These are phyloP conservation scores for Gillenia trifoliata DNA, from an alignment of 306 rosid genomes.

Conservation along the genomic window DNA sequence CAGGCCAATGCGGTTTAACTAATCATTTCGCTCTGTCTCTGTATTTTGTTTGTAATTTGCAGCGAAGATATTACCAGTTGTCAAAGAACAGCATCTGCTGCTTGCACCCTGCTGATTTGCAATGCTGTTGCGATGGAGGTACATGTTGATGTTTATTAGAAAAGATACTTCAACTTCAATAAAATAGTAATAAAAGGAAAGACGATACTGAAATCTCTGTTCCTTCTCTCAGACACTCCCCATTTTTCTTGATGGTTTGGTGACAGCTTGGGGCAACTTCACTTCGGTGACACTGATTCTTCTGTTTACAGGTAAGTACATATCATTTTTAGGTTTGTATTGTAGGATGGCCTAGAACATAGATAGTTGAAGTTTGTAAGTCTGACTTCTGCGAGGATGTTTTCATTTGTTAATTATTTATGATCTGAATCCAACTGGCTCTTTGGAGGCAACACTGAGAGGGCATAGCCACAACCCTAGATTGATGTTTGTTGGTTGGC, in stretches of 20 bases:
- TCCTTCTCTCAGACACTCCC: constrained; percentile 70
- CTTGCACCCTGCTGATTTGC: constrained; percentile 86
- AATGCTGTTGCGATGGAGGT: constrained; percentile 99
- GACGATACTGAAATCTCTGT: constrained; percentile 13
- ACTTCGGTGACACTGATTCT: constrained; percentile 93
- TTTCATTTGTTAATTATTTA: neutral
- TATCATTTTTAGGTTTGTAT: constrained; percentile 3
- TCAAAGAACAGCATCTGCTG: constrained; percentile 76
- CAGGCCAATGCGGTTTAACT: neutral
- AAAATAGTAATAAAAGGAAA: neutral
- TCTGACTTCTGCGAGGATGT: constrained; percentile 1
- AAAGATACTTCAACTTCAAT: neutral
- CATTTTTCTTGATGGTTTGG: constrained; percentile 74
- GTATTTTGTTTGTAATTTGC: constrained; percentile 11
- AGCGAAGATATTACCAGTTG: constrained; percentile 95
- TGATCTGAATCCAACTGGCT: constrained; percentile 2
- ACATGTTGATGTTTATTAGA: neutral
- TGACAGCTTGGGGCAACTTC: constrained; percentile 65
- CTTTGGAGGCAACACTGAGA: neutral
- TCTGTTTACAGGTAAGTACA: constrained; percentile 79
- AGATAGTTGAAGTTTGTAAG: constrained; percentile 2
- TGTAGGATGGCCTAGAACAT: neutral
- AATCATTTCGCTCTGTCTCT: neutral
- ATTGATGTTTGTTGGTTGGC: neutral
- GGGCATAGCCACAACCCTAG: neutral